Conservation (phyloP, 2,329 filamentous ascomycete species). For the Laburnicola sp. region DNA sequence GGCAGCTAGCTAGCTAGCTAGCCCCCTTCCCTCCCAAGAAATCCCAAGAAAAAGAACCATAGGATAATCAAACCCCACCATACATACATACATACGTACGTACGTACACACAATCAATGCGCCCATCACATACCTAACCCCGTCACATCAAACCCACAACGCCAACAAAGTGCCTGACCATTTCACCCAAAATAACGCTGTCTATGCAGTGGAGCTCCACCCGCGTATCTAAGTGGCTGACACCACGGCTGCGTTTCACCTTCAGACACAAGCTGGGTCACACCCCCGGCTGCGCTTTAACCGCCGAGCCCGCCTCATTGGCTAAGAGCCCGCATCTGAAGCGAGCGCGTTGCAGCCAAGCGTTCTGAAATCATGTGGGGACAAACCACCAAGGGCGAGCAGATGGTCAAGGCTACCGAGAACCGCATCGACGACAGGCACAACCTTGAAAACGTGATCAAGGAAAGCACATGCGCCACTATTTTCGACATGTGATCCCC, state of each 20-base stretch:
- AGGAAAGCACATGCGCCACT: not conserved
- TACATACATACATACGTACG: not conserved
- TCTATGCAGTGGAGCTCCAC: not conserved
- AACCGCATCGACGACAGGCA: no score
- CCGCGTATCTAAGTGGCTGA: not conserved
- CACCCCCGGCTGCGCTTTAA: not conserved
- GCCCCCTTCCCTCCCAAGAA: no score
- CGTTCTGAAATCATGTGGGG: conserved; percentile 21
- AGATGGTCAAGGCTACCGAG: not conserved
- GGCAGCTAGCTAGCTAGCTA: no score
- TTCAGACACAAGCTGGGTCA: conserved; percentile 2
- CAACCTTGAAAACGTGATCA: not conserved
- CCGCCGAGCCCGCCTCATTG: conserved; percentile 14
- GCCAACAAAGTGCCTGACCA: not conserved
- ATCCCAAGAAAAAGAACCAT: no score
- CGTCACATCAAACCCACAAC: not conserved
- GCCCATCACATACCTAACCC: not conserved
- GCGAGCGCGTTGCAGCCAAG: conserved; percentile 17
- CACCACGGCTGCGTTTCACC: conserved; percentile 16
- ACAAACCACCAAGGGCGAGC: not conserved
- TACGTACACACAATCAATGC: not conserved
- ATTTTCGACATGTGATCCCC: no score
- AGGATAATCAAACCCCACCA: no score
- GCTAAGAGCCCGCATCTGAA: conserved; percentile 8
- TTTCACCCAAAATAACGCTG: conserved; percentile 4